Conservation (phyloP, 352 stramenopile species). For the Paralagenidium karlingii region DNA sequence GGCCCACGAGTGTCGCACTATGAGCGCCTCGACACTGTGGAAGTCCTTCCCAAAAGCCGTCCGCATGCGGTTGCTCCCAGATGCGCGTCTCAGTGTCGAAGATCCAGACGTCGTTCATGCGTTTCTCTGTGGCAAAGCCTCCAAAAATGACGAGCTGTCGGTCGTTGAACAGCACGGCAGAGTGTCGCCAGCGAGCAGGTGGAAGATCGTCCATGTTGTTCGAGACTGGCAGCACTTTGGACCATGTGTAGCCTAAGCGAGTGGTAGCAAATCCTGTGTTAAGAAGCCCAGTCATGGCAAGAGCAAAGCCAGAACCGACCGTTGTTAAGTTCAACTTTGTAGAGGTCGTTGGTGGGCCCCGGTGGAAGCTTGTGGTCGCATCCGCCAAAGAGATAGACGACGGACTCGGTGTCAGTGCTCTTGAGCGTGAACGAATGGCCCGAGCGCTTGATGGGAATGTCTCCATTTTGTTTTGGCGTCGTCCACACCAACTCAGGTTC, state of each 20-base stretch:
- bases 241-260: conserved; percentile 46
- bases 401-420: conserved; percentile 45
- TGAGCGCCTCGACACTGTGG: conserved; percentile 88
- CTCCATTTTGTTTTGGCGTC: conserved; percentile 81
- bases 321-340: conserved; percentile 37
- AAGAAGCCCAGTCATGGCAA: background rate
- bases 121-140: conserved; percentile 86
- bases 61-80: conserved; percentile 87
- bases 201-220: conserved; percentile 41
- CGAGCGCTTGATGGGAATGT: conserved; percentile 90
- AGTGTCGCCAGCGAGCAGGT: conserved; percentile 74
- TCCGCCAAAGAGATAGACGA: conserved; percentile 80
- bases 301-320: conserved; percentile 5
- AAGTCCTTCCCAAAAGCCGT: conserved; percentile 82
- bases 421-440: conserved; percentile 91
- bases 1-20: conserved; percentile 72
- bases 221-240: conserved; percentile 25
- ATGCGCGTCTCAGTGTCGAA: conserved; percentile 89
- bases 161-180: conserved; percentile 55
- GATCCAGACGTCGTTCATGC: conserved; percentile 95
- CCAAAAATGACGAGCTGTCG: conserved; percentile 91
- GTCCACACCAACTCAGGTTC: conserved; percentile 86
- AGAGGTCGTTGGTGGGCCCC: conserved; percentile 91
- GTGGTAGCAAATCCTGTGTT: background rate
- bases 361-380: conserved; percentile 85